phyloP scores from a whole-genome alignment of 1,139 yeast species.

The Saccharomyces hybrid region DNA sequence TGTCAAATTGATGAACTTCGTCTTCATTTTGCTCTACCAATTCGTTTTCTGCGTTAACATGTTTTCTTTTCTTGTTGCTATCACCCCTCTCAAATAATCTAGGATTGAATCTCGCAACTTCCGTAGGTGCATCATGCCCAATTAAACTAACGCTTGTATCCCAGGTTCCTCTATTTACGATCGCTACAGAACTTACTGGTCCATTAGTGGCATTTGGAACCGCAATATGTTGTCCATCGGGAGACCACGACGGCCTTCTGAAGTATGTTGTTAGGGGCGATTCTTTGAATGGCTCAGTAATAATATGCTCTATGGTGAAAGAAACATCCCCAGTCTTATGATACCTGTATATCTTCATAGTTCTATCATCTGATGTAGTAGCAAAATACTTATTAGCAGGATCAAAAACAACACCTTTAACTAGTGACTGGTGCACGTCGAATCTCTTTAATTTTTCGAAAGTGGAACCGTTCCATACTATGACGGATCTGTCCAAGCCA shows the following conservation, averaged over 20 bases:
- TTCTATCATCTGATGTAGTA: slow-evolving; percentile 91
- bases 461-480: slow-evolving; percentile 89
- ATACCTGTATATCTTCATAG: slow-evolving; percentile 79
- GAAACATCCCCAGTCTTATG: slow-evolving; percentile 71
- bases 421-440: slow-evolving; percentile 91
- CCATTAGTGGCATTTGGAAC: slow-evolving; percentile 97
- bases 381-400: slow-evolving; percentile 97
- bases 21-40: slow-evolving; percentile 6
- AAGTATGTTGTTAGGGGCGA: slow-evolving; percentile 91
- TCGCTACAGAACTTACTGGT: slow-evolving; percentile 83
- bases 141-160: slow-evolving; percentile 77
- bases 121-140: slow-evolving; percentile 96
- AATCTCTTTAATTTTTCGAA: slow-evolving; percentile 83
- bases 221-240: slow-evolving; percentile 94
- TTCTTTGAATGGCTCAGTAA: slow-evolving; percentile 74
- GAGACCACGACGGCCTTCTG: slow-evolving; percentile 92
- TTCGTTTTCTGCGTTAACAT: not conserved
- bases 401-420: slow-evolving; percentile 92
- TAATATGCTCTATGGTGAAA: slow-evolving; percentile 77
- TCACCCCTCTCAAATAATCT: slow-evolving; percentile 39
- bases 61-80: slow-evolving; percentile 5
- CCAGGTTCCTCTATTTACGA: slow-evolving; percentile 90
- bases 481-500: slow-evolving; percentile 84
- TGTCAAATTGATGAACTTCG: slow-evolving; percentile 12
- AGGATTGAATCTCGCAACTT: slow-evolving; percentile 87